Conservation (phyloP, 2,329 filamentous ascomycete species). For the Shiraia bambusicola region DNA sequence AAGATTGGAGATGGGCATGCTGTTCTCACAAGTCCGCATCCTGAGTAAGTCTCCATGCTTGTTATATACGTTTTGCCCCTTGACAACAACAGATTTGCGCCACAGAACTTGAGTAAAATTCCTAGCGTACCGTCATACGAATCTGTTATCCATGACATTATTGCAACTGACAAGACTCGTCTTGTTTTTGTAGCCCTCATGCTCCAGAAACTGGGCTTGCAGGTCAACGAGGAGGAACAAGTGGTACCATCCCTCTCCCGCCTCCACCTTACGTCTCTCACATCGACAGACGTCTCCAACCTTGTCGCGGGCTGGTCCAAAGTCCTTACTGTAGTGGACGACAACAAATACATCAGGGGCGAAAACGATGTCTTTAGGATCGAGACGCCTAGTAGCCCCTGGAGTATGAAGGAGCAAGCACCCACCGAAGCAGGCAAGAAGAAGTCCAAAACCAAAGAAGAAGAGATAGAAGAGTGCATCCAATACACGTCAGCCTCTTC, state of each 20-base stretch:
- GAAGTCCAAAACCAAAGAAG: slow-evolving; percentile 28
- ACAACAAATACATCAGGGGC: slow-evolving; percentile 71
- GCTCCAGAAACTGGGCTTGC: slow-evolving; percentile 77
- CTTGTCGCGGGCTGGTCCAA: slow-evolving; percentile 68
- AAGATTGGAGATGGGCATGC: slow-evolving; percentile 78
- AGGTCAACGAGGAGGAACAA: slow-evolving; percentile 68
- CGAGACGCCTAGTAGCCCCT: slow-evolving; percentile 61
- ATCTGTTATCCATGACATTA: slow-evolving; percentile 66
- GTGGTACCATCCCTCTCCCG: slow-evolving; percentile 76
- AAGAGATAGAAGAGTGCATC: slow-evolving; percentile 32
- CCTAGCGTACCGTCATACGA: slow-evolving; percentile 69
- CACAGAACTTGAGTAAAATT: slow-evolving; percentile 71
- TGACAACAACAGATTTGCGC: slow-evolving; percentile 67
- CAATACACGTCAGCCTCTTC: slow-evolving; percentile 32
- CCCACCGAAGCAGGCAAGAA: slow-evolving; percentile 23
- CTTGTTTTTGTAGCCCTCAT: slow-evolving; percentile 77
- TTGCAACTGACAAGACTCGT: slow-evolving; percentile 68
- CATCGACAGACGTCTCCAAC: slow-evolving; percentile 65
- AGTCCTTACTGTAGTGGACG: slow-evolving; percentile 65
- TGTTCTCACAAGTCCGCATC: slow-evolving; percentile 84
- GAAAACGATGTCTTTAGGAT: slow-evolving; percentile 83
- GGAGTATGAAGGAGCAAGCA: slow-evolving; percentile 30
- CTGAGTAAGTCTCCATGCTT: slow-evolving; percentile 65
- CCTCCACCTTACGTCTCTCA: slow-evolving; percentile 75
- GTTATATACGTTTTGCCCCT: neutral